A percentile compares a stretch with the other conserved stretches of the same genome.
Evolutionary conservation across 2,329 filamentous ascomycete species (phyloP).

Genomic region (Trichoderma lentiforme): DNA sequence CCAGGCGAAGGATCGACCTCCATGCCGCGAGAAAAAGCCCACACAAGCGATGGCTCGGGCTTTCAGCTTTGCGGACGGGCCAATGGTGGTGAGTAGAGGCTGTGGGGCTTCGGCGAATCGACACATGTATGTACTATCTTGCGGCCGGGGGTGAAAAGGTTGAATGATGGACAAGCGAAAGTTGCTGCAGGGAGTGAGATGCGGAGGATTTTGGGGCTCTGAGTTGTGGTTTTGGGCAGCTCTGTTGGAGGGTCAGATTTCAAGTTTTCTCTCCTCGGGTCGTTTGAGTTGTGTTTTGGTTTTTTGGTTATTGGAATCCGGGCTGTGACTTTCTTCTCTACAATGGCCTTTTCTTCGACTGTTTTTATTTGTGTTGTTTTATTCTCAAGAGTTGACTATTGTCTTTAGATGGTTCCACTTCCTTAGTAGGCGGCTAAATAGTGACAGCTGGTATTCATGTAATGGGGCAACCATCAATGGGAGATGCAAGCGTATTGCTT

Average conservation of each 20-base stretch:
- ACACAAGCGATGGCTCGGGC: background rate
- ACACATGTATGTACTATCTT: background rate
- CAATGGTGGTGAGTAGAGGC: background rate
- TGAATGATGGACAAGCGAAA: background rate
- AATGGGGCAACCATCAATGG: background rate
- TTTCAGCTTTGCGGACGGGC: background rate
- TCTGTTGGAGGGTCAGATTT: background rate
- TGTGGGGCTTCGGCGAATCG: background rate
- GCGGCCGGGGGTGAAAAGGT: background rate
- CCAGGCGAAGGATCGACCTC: slow-evolving; percentile 10
- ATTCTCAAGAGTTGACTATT: background rate
- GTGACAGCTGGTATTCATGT: background rate
- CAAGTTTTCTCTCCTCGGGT: background rate
- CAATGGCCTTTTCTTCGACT: background rate
- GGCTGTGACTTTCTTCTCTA: background rate
- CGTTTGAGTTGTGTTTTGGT: background rate
- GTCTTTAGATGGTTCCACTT: background rate
- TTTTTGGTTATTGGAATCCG: background rate
- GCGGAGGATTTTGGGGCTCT: background rate
- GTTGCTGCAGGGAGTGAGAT: slow-evolving; percentile 1
- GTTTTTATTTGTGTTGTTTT: background rate
- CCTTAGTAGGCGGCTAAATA: background rate
- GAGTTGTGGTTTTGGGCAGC: background rate
- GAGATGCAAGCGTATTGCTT: background rate
- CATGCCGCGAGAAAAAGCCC: background rate